A percentile compares a stretch with the other conserved stretches of the same genome.
phyloP scores from a whole-genome alignment of 352 stramenopile species.

The Phytophthora idaei region DNA sequence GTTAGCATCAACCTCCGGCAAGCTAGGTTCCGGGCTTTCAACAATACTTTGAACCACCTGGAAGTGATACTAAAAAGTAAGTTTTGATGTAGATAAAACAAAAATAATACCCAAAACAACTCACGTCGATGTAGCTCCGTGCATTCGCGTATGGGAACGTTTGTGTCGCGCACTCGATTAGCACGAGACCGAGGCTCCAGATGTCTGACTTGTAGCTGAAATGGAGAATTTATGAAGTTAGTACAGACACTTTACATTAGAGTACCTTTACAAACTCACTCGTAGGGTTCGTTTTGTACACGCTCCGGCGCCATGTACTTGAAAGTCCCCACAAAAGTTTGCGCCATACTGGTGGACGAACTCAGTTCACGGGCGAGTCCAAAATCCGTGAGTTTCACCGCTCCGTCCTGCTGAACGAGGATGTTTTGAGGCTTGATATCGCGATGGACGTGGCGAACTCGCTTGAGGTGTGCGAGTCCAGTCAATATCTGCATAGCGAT shows the following conservation, averaged over 20 bases:
- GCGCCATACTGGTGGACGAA: conserved; percentile 76
- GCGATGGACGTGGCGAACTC: conserved; percentile 87
- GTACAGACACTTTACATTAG: not conserved
- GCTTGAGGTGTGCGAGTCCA: conserved; percentile 67
- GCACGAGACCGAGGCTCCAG: conserved; percentile 76
- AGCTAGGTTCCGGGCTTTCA: conserved; percentile 53
- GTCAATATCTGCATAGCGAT: conserved; percentile 69
- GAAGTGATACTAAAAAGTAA: not conserved
- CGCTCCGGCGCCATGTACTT: conserved; percentile 95
- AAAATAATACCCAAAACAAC: not conserved
- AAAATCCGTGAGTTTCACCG: conserved; percentile 87
- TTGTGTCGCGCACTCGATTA: conserved; percentile 72
- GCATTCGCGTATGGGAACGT: conserved; percentile 60
- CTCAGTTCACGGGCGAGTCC: conserved; percentile 69
- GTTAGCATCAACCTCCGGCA: conserved; percentile 40
- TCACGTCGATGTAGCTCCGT: conserved; percentile 72
- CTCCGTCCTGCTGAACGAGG: conserved; percentile 78
- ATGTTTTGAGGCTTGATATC: conserved; percentile 96
- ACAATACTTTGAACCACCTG: conserved; percentile 82
- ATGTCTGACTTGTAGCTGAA: conserved; percentile 80
- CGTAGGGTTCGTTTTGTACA: conserved; percentile 83
- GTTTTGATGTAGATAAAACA: not conserved
- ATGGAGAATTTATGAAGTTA: conserved; percentile 1
- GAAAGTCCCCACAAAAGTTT: conserved; percentile 91
- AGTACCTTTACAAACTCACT: conserved; percentile 38